A percentile compares a stretch with the other conserved stretches of the same genome.
These are phyloP conservation scores for Aphanoascus verrucosus DNA, from an alignment of 2,329 filamentous ascomycete genomes.

Conservation along the genomic window DNA sequence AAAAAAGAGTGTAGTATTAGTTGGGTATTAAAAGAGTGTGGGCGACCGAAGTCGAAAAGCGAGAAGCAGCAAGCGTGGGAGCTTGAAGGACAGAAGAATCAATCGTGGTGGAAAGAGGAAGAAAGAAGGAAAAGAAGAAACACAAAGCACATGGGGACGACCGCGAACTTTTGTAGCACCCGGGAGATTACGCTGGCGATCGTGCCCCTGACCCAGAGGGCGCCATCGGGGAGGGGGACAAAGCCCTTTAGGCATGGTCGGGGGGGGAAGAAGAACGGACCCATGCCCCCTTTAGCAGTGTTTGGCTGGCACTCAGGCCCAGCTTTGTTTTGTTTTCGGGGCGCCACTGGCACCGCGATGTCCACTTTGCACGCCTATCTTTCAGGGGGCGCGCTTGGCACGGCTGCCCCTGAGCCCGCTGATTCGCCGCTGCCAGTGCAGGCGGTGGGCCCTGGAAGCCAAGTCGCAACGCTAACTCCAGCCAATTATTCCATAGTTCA, in stretches of 20 bases:
- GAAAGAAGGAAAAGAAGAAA: slow-evolving; percentile 20
- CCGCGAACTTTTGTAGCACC: slow-evolving; percentile 16
- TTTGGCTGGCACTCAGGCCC: neutral
- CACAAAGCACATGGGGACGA: slow-evolving; percentile 15
- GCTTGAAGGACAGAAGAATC: slow-evolving; percentile 21
- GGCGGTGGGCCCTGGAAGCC: neutral
- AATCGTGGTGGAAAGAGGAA: slow-evolving; percentile 21
- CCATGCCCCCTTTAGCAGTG: neutral
- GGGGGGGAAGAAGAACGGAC: neutral
- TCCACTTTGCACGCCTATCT: neutral
- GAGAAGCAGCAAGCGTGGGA: slow-evolving; percentile 25
- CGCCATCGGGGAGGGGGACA: neutral
- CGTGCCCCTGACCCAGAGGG: slow-evolving; percentile 9
- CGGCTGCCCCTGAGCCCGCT: neutral
- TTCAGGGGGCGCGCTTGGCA: slow-evolving; percentile 5
- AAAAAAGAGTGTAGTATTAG: slow-evolving; percentile 24
- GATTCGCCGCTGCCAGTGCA: neutral
- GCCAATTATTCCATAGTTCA: neutral
- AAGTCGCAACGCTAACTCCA: neutral
- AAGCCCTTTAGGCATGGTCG: neutral
- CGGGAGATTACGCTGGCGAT: slow-evolving; percentile 19
- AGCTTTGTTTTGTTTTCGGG: neutral
- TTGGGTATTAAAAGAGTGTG: slow-evolving; percentile 32
- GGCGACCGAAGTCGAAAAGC: slow-evolving; percentile 36
- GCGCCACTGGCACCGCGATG: neutral